Percentiles rank a stretch among this genome's conserved stretches.
Conservation (phyloP, 139 green algal species). For the Coelastrella sp. region DNA sequence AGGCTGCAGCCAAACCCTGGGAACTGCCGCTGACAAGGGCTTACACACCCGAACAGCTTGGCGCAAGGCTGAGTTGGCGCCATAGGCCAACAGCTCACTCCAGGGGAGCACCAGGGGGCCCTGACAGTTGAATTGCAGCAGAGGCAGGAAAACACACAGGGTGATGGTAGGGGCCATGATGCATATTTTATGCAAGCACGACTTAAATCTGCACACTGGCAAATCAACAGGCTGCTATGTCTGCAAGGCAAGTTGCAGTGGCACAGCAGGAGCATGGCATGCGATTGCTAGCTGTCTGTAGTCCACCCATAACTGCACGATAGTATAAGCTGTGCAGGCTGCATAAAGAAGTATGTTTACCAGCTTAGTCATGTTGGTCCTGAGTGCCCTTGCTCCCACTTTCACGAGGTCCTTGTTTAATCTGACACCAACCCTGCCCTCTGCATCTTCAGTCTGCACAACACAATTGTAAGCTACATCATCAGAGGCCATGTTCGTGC, state of each 20-base stretch:
- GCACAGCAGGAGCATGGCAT: too few relatives aligned
- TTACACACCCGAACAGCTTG: slow-evolving; percentile 73
- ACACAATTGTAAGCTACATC: slow-evolving; percentile 93
- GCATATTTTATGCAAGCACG: too few relatives aligned
- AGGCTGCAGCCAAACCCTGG: slow-evolving; percentile 48
- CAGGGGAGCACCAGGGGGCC: slow-evolving; percentile 94
- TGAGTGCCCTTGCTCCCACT: slow-evolving; percentile 76
- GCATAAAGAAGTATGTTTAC: slow-evolving; percentile 94
- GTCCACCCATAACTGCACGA: too few relatives aligned
- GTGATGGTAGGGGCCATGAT: too few relatives aligned
- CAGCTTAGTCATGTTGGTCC: slow-evolving; percentile 98
- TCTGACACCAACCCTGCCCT: slow-evolving; percentile 77
- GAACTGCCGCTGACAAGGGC: background rate
- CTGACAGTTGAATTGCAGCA: slow-evolving; percentile 74
- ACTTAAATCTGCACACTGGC: too few relatives aligned
- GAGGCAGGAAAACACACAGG: too few relatives aligned
- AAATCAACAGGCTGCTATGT: too few relatives aligned
- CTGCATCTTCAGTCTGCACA: slow-evolving; percentile 74
- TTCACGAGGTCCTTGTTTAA: slow-evolving; percentile 93
- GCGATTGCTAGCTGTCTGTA: too few relatives aligned
- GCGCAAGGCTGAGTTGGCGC: slow-evolving; percentile 86
- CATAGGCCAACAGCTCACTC: slow-evolving; percentile 85
- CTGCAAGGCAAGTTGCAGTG: too few relatives aligned
- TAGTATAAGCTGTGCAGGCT: slow-evolving; percentile 59
- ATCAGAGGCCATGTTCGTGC: slow-evolving; percentile 93